Evolutionary conservation across 1,284 basidiomycete species (phyloP).

Genomic region (Trametes pubescens): DNA sequence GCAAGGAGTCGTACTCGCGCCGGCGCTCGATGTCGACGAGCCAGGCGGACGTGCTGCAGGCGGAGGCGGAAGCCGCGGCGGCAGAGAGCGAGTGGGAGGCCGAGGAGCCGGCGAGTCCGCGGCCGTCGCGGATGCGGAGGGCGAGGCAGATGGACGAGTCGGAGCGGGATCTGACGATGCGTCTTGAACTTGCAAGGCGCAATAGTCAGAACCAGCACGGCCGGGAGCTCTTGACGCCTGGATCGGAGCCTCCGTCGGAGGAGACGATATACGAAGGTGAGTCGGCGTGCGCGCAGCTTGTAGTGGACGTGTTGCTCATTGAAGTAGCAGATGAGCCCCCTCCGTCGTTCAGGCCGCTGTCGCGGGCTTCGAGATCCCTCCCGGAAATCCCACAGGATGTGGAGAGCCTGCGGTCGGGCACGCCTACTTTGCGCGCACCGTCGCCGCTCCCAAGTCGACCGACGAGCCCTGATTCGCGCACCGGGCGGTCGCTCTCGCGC

Average conservation of each 20-base stretch:
- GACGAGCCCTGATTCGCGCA: constrained; percentile 38
- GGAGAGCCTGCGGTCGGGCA: constrained; percentile 48
- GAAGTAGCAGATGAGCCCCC: constrained; percentile 64
- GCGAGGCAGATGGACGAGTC: constrained; percentile 60
- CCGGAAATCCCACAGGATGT: constrained; percentile 45
- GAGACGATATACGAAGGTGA: constrained; percentile 80
- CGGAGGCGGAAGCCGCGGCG: constrained; percentile 9
- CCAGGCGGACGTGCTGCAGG: constrained; percentile 38
- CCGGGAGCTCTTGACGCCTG: constrained; percentile 48
- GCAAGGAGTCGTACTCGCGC: constrained; percentile 17
- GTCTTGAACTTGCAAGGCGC: constrained; percentile 78
- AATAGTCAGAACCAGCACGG: constrained; percentile 82
- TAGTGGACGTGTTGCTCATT: background rate
- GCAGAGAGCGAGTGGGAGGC: constrained; percentile 15
- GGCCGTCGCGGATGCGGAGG: constrained; percentile 19
- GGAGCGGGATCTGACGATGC: constrained; percentile 76
- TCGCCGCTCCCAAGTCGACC: constrained; percentile 25
- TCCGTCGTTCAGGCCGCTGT: constrained; percentile 58
- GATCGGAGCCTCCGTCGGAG: constrained; percentile 58
- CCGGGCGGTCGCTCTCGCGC: constrained; percentile 50
- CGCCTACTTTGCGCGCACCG: constrained; percentile 30
- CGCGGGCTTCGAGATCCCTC: constrained; percentile 46
- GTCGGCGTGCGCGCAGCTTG: constrained; percentile 10
- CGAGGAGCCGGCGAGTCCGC: constrained; percentile 17
- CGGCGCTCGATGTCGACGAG: constrained; percentile 51